Conservation (phyloP, 2,329 filamentous ascomycete genomes). For the Talaromyces pinophilus region DNA sequence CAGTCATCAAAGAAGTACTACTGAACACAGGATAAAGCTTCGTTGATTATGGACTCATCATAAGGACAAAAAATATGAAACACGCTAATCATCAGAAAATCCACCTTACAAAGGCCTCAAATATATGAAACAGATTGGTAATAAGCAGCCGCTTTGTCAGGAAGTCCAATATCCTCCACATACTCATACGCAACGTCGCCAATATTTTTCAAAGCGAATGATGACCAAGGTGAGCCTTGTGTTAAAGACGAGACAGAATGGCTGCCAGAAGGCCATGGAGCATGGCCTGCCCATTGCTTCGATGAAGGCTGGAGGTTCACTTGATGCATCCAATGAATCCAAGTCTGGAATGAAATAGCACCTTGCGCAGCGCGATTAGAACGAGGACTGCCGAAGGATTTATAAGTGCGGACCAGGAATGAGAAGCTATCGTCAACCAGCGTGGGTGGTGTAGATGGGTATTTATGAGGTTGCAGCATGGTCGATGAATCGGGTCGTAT, state of each 20-base stretch:
- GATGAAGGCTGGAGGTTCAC: neutral
- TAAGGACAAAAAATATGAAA: neutral
- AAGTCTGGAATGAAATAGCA: conserved; percentile 11
- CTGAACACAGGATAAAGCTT: neutral
- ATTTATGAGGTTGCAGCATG: neutral
- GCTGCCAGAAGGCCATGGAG: neutral
- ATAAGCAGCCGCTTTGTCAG: neutral
- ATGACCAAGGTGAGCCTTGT: neutral
- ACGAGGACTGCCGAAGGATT: neutral
- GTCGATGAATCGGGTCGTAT: neutral
- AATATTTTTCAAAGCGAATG: neutral
- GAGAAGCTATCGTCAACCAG: neutral
- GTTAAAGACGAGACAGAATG: neutral
- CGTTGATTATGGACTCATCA: neutral
- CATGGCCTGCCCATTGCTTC: neutral
- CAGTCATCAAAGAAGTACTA: neutral
- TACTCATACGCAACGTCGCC: neutral
- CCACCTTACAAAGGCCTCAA: neutral
- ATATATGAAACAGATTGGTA: conserved; percentile 2
- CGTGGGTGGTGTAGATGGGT: neutral
- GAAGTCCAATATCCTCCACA: conserved; percentile 7
- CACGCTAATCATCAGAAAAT: neutral
- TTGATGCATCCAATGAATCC: conserved; percentile 13
- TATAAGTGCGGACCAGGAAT: neutral
- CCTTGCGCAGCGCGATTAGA: neutral